A percentile compares a stretch with the other conserved stretches of the same genome.
These are phyloP conservation scores for Clonostachys rhizophaga DNA, from an alignment of 2,329 filamentous ascomycete genomes.

Conservation along the genomic window DNA sequence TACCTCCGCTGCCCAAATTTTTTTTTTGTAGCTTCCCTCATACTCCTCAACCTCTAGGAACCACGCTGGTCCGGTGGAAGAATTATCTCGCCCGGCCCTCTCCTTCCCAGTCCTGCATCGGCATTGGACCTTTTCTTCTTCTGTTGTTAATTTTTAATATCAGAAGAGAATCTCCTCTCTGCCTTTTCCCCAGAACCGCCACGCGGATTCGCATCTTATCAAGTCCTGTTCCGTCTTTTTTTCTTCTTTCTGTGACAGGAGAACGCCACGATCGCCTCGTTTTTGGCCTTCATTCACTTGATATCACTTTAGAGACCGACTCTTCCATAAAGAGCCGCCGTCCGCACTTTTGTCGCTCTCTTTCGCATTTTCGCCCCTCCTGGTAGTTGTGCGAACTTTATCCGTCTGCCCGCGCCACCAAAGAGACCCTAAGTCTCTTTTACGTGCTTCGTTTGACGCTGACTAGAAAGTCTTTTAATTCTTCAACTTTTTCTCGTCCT, in stretches of 20 bases:
- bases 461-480: background rate
- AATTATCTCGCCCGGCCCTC: slow-evolving; percentile 19
- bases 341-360: slow-evolving; percentile 10
- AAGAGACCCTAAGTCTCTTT: background rate
- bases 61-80: slow-evolving; percentile 28
- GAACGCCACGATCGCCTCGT: slow-evolving; percentile 3
- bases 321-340: background rate
- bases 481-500: background rate
- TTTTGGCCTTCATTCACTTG: slow-evolving; percentile 1
- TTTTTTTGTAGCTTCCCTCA: slow-evolving; percentile 27
- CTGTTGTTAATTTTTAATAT: slow-evolving; percentile 15
- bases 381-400: slow-evolving; percentile 1
- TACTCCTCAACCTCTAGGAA: slow-evolving; percentile 26
- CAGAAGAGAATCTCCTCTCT: slow-evolving; percentile 19
- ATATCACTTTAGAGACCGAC: background rate
- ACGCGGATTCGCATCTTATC: slow-evolving; percentile 5
- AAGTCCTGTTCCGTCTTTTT: slow-evolving; percentile 4
- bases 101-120: slow-evolving; percentile 14
- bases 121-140: slow-evolving; percentile 20
- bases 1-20: slow-evolving; percentile 28
- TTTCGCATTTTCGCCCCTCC: slow-evolving; percentile 6
- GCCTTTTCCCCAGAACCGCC: slow-evolving; percentile 7
- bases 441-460: background rate
- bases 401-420: background rate
- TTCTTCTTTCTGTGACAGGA: slow-evolving; percentile 2